Evolutionary conservation across 1,284 basidiomycete species (phyloP).

Genomic region (Marasmius fiardii): DNA sequence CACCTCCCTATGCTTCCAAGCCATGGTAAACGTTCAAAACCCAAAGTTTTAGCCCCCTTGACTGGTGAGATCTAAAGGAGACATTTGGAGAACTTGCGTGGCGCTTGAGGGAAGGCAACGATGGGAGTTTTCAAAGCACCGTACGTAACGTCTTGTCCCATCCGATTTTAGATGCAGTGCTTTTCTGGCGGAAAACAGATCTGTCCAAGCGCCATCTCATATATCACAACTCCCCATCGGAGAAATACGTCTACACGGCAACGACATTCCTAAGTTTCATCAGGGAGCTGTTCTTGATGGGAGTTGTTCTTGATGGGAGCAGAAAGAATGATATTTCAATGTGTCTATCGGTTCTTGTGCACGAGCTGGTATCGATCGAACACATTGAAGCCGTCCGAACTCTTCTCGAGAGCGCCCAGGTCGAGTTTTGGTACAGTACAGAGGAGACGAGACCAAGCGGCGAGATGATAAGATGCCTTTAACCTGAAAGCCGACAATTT

Average conservation of each 20-base stretch:
- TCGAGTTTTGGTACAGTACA: slow-evolving; percentile 4
- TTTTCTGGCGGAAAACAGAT: no score
- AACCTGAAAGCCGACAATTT: not conserved
- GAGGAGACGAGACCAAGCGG: not conserved
- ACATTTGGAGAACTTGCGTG: slow-evolving; percentile 21
- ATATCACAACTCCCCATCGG: slow-evolving; percentile 13
- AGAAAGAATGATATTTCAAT: slow-evolving; percentile 20
- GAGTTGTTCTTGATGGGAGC: slow-evolving; percentile 22
- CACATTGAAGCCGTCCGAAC: slow-evolving; percentile 24
- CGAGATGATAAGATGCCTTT: not conserved
- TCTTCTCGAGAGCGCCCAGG: slow-evolving; percentile 7
- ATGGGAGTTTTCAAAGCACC: slow-evolving; percentile 27
- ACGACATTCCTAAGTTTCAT: slow-evolving; percentile 26
- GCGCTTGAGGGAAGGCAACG: slow-evolving; percentile 24
- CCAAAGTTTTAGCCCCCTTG: slow-evolving; percentile 22
- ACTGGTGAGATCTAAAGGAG: slow-evolving; percentile 22
- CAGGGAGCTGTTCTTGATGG: slow-evolving; percentile 27
- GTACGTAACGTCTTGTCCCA: slow-evolving; percentile 21
- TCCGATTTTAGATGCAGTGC: not conserved
- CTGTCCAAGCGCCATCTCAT: slow-evolving; percentile 10
- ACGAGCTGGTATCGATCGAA: slow-evolving; percentile 24
- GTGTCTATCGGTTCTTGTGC: slow-evolving; percentile 24
- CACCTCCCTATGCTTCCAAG: slow-evolving; percentile 17
- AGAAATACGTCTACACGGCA: slow-evolving; percentile 23
- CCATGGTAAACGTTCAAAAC: slow-evolving; percentile 10